These are phyloP conservation scores for Coelastrella sp. DNA, from an alignment of 139 green algal species.

Conservation along the genomic window DNA sequence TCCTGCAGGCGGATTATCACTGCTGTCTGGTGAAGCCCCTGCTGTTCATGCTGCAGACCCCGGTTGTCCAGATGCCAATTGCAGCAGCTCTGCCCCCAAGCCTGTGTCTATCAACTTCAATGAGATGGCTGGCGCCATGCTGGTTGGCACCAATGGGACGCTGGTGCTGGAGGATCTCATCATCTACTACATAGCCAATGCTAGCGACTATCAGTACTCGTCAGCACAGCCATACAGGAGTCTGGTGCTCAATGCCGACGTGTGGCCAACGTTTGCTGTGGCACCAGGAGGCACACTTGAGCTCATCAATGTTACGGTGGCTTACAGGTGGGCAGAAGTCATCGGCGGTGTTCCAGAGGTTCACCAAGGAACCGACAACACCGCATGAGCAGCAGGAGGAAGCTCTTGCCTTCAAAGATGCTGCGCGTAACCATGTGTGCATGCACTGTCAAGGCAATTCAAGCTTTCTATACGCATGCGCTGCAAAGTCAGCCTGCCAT, in stretches of 20 bases:
- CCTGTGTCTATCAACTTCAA: neutral
- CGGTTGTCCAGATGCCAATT: neutral
- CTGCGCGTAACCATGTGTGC: too few relatives aligned
- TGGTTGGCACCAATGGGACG: neutral
- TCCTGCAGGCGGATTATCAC: too few relatives aligned
- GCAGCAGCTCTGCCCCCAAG: neutral
- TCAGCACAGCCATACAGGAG: neutral
- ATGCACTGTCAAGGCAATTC: neutral
- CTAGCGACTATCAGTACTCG: neutral
- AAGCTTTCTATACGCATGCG: neutral
- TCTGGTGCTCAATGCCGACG: neutral
- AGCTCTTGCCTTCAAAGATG: too few relatives aligned
- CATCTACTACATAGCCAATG: neutral
- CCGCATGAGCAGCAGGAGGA: too few relatives aligned
- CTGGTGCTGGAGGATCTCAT: neutral
- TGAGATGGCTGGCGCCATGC: neutral
- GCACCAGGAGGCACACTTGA: neutral
- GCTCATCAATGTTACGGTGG: neutral
- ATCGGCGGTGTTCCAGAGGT: too few relatives aligned
- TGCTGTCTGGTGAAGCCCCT: neutral
- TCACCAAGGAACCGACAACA: too few relatives aligned
- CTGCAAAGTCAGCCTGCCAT: neutral
- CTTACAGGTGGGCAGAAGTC: neutral
- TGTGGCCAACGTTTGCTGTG: neutral
- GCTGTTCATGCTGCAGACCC: neutral